phyloP scores from a whole-genome alignment of 2,329 filamentous ascomycete genomes.

The Madurella fahalii region DNA sequence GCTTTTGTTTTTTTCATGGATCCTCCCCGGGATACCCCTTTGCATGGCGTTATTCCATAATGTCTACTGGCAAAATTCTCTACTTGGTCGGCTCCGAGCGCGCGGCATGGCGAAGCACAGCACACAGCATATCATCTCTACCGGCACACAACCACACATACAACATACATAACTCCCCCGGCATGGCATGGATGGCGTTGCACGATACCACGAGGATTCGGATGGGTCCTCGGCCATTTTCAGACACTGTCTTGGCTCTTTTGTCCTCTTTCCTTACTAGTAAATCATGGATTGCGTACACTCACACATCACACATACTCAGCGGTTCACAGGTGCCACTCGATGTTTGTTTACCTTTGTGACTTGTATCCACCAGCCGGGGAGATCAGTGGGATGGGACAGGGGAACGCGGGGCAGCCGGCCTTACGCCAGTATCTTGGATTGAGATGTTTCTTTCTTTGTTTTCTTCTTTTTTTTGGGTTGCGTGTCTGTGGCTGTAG shows the following conservation, averaged over 20 bases:
- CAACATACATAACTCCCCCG: background rate
- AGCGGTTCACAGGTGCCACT: background rate
- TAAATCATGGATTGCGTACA: background rate
- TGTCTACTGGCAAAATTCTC: constrained; percentile 26
- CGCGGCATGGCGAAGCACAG: constrained; percentile 18
- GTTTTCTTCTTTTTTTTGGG: background rate
- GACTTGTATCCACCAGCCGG: background rate
- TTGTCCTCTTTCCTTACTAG: background rate
- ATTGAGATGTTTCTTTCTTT: too few relatives aligned
- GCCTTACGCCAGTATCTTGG: too few relatives aligned
- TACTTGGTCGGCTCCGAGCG: constrained; percentile 8
- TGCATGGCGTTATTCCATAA: constrained; percentile 28
- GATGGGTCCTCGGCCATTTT: background rate
- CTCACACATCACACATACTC: background rate
- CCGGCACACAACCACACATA: background rate
- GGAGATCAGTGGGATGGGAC: too few relatives aligned
- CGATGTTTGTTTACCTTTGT: background rate
- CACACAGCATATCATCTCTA: constrained; percentile 5
- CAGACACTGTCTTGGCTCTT: background rate
- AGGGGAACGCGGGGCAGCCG: too few relatives aligned
- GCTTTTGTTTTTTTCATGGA: constrained; percentile 3
- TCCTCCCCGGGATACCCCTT: constrained; percentile 21
- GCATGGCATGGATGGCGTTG: constrained; percentile 19
- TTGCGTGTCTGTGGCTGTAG: too few relatives aligned
- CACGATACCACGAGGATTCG: constrained; percentile 10